Percentiles rank a stretch among this genome's conserved stretches.
phyloP scores from a whole-genome alignment of 306 rosid genomes.

The Mimosa pudica region DNA sequence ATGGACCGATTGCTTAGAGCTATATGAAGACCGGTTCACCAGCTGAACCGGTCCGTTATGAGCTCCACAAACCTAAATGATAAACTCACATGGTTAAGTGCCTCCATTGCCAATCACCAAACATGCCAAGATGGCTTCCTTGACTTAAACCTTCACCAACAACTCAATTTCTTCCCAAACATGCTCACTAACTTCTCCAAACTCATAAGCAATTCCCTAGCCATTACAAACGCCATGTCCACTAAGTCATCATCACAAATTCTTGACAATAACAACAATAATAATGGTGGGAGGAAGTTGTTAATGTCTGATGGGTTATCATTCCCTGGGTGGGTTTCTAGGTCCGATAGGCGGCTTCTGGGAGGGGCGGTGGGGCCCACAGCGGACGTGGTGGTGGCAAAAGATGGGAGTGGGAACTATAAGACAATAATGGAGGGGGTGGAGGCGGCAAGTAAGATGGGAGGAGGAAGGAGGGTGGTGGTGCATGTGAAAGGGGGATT shows the following conservation, averaged over 20 bases:
- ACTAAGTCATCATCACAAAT: neutral
- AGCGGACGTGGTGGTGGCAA: slow-evolving; percentile 66
- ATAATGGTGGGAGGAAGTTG: slow-evolving; percentile 43
- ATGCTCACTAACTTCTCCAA: slow-evolving; percentile 65
- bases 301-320: slow-evolving; percentile 34
- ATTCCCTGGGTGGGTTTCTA: slow-evolving; percentile 60
- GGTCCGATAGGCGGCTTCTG: slow-evolving; percentile 58
- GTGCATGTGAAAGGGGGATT: slow-evolving; percentile 74
- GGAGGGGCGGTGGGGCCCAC: slow-evolving; percentile 26
- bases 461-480: slow-evolving; percentile 42
- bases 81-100: slow-evolving; percentile 66
- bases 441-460: slow-evolving; percentile 40
- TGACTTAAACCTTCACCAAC: slow-evolving; percentile 48
- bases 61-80: slow-evolving; percentile 45
- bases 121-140: slow-evolving; percentile 75
- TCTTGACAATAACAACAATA: no score
- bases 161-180: slow-evolving; percentile 46
- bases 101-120: slow-evolving; percentile 75
- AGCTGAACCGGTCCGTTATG: slow-evolving; percentile 53
- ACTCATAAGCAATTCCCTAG: slow-evolving; percentile 73
- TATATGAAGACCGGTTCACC: slow-evolving; percentile 64
- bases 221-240: slow-evolving; percentile 41
- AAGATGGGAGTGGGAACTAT: slow-evolving; percentile 70
- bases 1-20: slow-evolving; percentile 74
- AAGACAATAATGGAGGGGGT: slow-evolving; percentile 63